Conservation (phyloP, 1,139 yeast species). For the Yamadazyma blattariae region DNA sequence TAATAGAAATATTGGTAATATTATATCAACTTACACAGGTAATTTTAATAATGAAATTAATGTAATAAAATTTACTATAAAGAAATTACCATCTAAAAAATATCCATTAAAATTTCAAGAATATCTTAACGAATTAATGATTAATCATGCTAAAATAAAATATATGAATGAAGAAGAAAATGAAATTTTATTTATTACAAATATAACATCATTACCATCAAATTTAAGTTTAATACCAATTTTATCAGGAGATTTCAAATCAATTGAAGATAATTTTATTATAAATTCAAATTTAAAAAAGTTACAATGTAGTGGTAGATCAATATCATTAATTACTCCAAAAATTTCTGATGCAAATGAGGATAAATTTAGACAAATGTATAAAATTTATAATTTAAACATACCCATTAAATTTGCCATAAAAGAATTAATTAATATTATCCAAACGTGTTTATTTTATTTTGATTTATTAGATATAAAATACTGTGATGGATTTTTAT, state of each 20-base stretch:
- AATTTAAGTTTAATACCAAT: conserved; percentile 68
- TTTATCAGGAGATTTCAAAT: conserved; percentile 57
- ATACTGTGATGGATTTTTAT: conserved; percentile 80
- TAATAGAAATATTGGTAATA: conserved; percentile 61
- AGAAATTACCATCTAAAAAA: conserved; percentile 50
- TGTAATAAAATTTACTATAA: conserved; percentile 57
- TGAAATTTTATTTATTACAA: conserved; percentile 67
- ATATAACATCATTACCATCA: conserved; percentile 77
- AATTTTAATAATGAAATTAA: conserved; percentile 59
- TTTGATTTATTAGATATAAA: conserved; percentile 68
- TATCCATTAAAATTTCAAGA: conserved; percentile 62
- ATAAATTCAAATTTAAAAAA: conserved; percentile 76
- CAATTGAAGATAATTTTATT: conserved; percentile 55
- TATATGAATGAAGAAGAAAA: conserved; percentile 24
- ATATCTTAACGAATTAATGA: conserved; percentile 64
- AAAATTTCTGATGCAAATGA: conserved; percentile 74
- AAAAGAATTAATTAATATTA: conserved; percentile 66
- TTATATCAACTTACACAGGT: conserved; percentile 84
- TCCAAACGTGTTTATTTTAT: conserved; percentile 76
- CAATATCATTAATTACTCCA: conserved; percentile 61
- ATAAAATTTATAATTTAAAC: conserved; percentile 46
- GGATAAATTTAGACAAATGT: conserved; percentile 79
- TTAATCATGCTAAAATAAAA: conserved; percentile 52
- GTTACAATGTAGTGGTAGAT: conserved; percentile 81
- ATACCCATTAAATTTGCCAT: conserved; percentile 67